Evolutionary conservation across 352 stramenopile species (phyloP).

Genomic region (Pythium folliculosum): DNA sequence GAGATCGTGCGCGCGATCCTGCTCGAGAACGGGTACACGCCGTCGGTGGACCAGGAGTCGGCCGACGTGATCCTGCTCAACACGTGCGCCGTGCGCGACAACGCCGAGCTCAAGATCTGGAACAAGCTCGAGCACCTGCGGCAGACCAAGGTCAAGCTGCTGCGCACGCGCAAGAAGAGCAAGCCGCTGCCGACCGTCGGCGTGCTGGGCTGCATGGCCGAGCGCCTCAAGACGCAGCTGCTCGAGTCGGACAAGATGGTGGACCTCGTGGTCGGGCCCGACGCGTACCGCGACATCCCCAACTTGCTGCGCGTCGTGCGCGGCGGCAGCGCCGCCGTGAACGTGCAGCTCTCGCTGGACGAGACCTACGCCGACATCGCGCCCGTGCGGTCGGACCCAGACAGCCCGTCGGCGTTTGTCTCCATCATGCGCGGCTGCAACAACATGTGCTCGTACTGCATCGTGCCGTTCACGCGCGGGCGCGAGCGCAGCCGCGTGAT

Average conservation of each 20-base stretch:
- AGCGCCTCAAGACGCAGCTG: conserved; percentile 96
- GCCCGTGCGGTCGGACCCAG: conserved; percentile 88
- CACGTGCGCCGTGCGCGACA: conserved; percentile 99
- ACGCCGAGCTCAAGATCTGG: conserved; percentile 96
- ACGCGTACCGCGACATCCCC: conserved; percentile 98
- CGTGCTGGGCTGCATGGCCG: conserved; percentile 99
- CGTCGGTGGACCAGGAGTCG: conserved; percentile 59
- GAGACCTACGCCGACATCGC: conserved; percentile 99
- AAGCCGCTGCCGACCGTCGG: conserved; percentile 86
- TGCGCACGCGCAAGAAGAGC: conserved; percentile 56
- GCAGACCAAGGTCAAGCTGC: conserved; percentile 73
- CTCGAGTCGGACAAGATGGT: conserved; percentile 94
- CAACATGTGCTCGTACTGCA: conserved; percentile 99
- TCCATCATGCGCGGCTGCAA: conserved; percentile 99
- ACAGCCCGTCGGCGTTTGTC: conserved; percentile 93
- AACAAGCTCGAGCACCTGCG: conserved; percentile 80
- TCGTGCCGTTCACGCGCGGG: conserved; percentile 99
- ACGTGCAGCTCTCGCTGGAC: conserved; percentile 96
- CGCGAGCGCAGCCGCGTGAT: conserved; percentile 93
- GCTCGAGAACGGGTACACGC: conserved; percentile 64
- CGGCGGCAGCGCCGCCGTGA: conserved; percentile 81
- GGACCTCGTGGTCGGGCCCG: conserved; percentile 97
- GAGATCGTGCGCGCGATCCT: conserved; percentile 97
- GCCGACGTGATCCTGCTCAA: conserved; percentile 98
- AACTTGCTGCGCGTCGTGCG: conserved; percentile 90